These are phyloP conservation scores for Paramecium primaurelia DNA, from an alignment of 73 alveolate genomes.

Conservation along the genomic window DNA sequence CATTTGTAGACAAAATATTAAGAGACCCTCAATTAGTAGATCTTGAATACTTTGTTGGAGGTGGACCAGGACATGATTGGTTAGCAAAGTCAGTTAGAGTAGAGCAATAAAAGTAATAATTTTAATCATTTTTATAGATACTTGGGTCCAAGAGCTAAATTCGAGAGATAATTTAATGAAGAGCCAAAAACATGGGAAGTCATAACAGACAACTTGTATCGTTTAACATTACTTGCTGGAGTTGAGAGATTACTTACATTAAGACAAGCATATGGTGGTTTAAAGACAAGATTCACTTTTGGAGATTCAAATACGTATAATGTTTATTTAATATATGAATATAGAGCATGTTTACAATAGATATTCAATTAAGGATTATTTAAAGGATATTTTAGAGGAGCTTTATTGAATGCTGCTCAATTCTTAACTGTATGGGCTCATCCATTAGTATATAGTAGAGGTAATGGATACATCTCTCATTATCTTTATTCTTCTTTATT, in stretches of 20 bases:
- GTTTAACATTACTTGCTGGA: conserved; percentile 58
- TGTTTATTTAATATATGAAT: neutral
- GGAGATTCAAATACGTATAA: conserved; percentile 46
- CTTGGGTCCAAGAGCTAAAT: neutral
- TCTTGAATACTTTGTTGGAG: conserved; percentile 38
- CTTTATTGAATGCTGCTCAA: conserved; percentile 38
- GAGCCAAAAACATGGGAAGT: conserved; percentile 50
- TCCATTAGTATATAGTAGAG: conserved; percentile 45
- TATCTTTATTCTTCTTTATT: conserved; percentile 8
- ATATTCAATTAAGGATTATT: conserved; percentile 56
- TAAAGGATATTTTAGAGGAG: conserved; percentile 64
- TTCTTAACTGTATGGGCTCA: conserved; percentile 40
- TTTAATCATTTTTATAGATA: neutral
- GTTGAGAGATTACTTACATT: conserved; percentile 61
- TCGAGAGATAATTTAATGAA: neutral
- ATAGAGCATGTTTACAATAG: conserved; percentile 45
- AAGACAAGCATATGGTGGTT: conserved; percentile 58
- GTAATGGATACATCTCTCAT: conserved; percentile 30
- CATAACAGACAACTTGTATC: conserved; percentile 37
- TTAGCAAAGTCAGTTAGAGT: neutral
- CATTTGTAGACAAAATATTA: neutral
- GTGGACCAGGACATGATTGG: conserved; percentile 51
- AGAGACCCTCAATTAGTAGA: conserved; percentile 32
- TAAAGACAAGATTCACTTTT: conserved; percentile 55
- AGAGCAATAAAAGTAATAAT: conserved; percentile 10